A percentile compares a stretch with the other conserved stretches of the same genome.
phyloP scores from a whole-genome alignment of 441 rosid species.

The Populus hybrid region DNA sequence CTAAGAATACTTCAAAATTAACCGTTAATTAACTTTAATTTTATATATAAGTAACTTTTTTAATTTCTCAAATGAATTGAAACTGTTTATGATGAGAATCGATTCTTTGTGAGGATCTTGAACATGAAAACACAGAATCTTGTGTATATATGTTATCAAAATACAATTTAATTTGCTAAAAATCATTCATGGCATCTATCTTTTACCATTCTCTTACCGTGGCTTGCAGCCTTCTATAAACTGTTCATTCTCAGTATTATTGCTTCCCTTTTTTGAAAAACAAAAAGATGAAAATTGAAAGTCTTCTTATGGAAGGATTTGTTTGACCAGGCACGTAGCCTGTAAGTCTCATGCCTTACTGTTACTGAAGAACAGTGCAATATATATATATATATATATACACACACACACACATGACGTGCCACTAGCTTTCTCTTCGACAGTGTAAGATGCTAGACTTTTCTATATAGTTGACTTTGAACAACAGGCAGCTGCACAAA shows the following conservation, averaged over 20 bases:
- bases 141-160: background rate
- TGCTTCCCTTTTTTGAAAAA: background rate
- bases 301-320: too few relatives aligned
- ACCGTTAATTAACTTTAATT: too few relatives aligned
- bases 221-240: background rate
- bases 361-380: too few relatives aligned
- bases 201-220: background rate
- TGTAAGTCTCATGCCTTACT: background rate
- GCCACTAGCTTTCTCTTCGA: background rate
- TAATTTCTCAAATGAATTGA: too few relatives aligned
- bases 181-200: background rate
- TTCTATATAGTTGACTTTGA: background rate
- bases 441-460: background rate
- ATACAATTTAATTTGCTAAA: background rate
- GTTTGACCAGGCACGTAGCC: background rate
- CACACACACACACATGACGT: background rate
- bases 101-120: too few relatives aligned
- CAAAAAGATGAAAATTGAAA: background rate
- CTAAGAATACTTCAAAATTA: too few relatives aligned
- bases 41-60: too few relatives aligned
- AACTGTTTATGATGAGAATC: too few relatives aligned
- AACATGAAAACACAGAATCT: background rate
- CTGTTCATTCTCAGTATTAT: background rate
- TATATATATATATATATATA: background rate
- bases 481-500: background rate